Evolutionary conservation across 257 asterid genomes (phyloP), one percentile per base, ranked within the genome.

Genomic region (Osmanthus fragrans): DNA sequence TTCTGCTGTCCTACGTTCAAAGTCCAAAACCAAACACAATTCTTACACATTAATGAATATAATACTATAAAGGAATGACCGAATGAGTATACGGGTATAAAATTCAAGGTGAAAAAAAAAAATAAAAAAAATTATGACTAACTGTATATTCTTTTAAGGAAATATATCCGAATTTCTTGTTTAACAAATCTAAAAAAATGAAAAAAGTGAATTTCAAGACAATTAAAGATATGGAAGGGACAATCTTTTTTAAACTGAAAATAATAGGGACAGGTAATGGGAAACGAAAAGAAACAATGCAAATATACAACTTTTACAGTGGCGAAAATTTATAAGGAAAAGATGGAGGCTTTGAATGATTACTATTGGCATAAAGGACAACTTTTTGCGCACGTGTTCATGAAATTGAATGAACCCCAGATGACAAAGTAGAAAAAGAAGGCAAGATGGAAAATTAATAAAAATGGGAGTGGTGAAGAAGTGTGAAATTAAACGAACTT

Each of bases 1-100:
- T 85, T 83, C 78, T 69, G 71, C 66, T 80, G 80, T 72, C 75
- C 86, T 73, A 80, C 66, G 77, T 72, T 80, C 90, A 79, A 80
- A 76, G 82, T 80, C 84, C 75, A 80, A 54, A 63, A 25, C 68
- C 69, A 63, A 63, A 63, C 69, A 23, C 7, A 63, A 63, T 63
- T 63, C 69, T 63, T 63, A 25, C 69, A 10, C 33, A 63, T 9
- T 10, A 71, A 76, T 32, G 42, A 51, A 73, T 71, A 9, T 40
- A 81, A 19, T 21, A 40, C 16, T 21, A 23, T 32, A 65, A 27
- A 73, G 15, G 33, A 40, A 21, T 7, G 21, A n/a, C n/a, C n/a
- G n/a, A n/a, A n/a, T n/a, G n/a, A 49, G 15, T 47, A 40, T 32
- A 42, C 3, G 12, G 23, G 49, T 30, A 37, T 6, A 65, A 29